phyloP scores from a whole-genome alignment of 2,329 filamentous ascomycete genomes.

The Diatrype stigma region DNA sequence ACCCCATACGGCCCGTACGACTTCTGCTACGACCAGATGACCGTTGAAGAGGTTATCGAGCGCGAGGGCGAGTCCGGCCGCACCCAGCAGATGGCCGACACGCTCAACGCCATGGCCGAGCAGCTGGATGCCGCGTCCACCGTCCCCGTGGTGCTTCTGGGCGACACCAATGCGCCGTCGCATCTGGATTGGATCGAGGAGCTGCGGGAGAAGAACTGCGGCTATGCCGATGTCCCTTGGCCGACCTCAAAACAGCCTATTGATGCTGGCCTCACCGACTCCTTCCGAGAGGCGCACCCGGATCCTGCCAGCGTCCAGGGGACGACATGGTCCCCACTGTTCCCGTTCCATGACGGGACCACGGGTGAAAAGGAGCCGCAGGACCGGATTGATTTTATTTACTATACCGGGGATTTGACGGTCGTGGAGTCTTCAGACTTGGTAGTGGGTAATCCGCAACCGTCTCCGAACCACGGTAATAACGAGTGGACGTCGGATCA shows the following conservation, averaged over 20 bases:
- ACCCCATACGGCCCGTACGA: constrained; percentile 40
- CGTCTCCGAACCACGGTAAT: constrained; percentile 24
- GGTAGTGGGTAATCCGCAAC: constrained; percentile 30
- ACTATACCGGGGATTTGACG: constrained; percentile 32
- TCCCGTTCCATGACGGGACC: constrained; percentile 23
- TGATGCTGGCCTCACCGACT: constrained; percentile 35
- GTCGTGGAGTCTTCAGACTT: constrained; percentile 26
- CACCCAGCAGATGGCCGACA: constrained; percentile 33
- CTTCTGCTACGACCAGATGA: constrained; percentile 35
- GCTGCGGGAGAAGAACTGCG: constrained; percentile 31
- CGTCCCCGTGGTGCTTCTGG: constrained; percentile 33
- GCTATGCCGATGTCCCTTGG: constrained; percentile 31
- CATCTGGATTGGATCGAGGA: constrained; percentile 37
- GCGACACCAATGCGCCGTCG: constrained; percentile 41
- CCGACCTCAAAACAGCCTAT: constrained; percentile 33
- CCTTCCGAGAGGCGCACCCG: constrained; percentile 33
- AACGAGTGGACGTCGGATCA: constrained; percentile 10
- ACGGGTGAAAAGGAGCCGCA: constrained; percentile 29
- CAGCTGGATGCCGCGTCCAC: constrained; percentile 27
- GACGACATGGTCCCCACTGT: constrained; percentile 39
- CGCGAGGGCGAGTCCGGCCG: constrained; percentile 33
- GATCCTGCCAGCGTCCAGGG: constrained; percentile 30
- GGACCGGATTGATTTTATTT: constrained; percentile 41
- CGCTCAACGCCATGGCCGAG: constrained; percentile 28
- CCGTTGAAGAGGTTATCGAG: constrained; percentile 28